Evolutionary conservation across 305 asterid genomes (phyloP).

Genomic region (Rubia tinctorum): DNA sequence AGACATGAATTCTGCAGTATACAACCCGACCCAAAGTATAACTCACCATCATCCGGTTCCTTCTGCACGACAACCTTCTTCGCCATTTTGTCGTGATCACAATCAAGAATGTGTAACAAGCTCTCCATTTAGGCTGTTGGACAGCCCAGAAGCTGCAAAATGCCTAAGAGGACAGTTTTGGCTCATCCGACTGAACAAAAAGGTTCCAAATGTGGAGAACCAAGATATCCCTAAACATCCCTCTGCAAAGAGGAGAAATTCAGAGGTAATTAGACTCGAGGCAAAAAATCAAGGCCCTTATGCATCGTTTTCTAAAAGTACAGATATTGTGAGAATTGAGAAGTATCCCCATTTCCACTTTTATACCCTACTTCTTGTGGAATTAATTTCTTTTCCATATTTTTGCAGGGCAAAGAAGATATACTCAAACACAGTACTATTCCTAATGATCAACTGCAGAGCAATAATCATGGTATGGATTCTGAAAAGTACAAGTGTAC

Average conservation of each 20-base stretch:
- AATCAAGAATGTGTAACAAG: slow-evolving; percentile 26
- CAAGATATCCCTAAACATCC: not conserved
- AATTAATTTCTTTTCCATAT: not conserved
- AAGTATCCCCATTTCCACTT: not conserved
- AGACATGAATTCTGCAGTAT: not conserved
- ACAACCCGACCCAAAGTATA: slow-evolving; percentile 13
- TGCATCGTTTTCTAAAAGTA: not conserved
- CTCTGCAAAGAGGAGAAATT: slow-evolving; percentile 15
- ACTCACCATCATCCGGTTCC: slow-evolving; percentile 58
- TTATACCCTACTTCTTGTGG: not conserved
- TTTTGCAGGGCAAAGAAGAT: not conserved
- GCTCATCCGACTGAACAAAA: slow-evolving; percentile 6
- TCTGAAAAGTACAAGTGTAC: not conserved
- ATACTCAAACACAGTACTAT: not conserved
- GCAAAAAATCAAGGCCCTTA: not conserved
- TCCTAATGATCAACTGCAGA: not conserved
- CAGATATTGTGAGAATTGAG: not conserved
- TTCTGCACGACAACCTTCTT: slow-evolving; percentile 54
- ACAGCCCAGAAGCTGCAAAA: slow-evolving; percentile 20
- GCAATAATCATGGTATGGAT: not conserved
- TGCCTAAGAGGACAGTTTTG: slow-evolving; percentile 14
- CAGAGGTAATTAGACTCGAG: slow-evolving; percentile 7
- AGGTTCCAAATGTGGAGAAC: not conserved
- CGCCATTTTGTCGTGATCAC: slow-evolving; percentile 44
- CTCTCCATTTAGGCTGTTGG: slow-evolving; percentile 25